Evolutionary conservation across 75 land plant species (phyloP).

Genomic region (Pinus taeda): DNA sequence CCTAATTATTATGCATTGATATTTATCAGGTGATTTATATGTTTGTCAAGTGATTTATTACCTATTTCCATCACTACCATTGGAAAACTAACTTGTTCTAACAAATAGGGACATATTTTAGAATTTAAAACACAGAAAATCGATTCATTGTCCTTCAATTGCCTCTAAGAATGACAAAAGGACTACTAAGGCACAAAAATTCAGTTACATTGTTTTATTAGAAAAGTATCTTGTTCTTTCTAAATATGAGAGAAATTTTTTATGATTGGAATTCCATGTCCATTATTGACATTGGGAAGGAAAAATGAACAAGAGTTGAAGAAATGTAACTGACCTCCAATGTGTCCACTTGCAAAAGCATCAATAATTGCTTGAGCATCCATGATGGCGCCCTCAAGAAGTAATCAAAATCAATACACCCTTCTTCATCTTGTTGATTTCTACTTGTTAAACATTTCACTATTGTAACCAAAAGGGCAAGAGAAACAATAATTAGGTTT

Average conservation of each 20-base stretch:
- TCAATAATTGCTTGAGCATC: constrained; percentile 86
- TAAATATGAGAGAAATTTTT: too few relatives aligned
- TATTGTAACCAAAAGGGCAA: constrained; percentile 10
- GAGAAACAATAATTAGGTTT: constrained; percentile 2
- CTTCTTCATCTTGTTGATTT: constrained; percentile 77
- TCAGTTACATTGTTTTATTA: too few relatives aligned
- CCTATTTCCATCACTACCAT: not conserved
- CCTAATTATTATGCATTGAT: too few relatives aligned
- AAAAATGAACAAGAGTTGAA: too few relatives aligned
- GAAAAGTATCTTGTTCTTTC: too few relatives aligned
- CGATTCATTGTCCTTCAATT: too few relatives aligned
- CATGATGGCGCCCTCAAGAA: constrained; percentile 91
- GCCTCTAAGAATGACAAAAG: too few relatives aligned
- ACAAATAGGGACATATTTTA: not conserved
- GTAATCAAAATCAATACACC: constrained; percentile 91
- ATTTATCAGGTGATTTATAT: too few relatives aligned
- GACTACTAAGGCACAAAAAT: too few relatives aligned
- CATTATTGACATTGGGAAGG: too few relatives aligned
- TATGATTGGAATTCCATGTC: too few relatives aligned
- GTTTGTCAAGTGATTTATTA: too few relatives aligned
- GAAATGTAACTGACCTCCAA: constrained; percentile 54
- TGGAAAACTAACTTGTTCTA: not conserved
- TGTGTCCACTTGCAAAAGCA: constrained; percentile 80
- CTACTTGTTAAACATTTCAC: constrained; percentile 80
- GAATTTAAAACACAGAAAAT: not conserved